Evolutionary conservation across 164 flowering plant genomes (phyloP).

Genomic region (Brasenia schreberi): DNA sequence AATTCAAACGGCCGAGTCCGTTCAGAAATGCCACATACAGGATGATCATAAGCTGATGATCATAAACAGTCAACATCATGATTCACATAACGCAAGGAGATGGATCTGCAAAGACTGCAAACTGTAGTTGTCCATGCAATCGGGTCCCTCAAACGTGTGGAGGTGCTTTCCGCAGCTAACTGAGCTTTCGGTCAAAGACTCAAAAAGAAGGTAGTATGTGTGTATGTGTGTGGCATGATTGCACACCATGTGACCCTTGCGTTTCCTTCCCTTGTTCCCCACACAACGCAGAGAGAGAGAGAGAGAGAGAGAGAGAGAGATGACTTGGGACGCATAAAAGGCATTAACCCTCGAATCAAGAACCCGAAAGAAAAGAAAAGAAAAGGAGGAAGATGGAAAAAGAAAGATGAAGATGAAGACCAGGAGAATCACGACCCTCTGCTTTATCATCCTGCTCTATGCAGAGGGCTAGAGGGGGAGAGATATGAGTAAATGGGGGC

Average conservation of each 20-base stretch:
- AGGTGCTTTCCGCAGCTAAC: background rate
- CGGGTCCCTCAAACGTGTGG: background rate
- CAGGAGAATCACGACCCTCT: background rate
- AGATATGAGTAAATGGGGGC: slow-evolving; percentile 7
- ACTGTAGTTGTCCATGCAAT: too few relatives aligned
- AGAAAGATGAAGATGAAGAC: background rate
- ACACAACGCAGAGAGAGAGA: background rate
- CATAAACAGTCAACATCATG: too few relatives aligned
- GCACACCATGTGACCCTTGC: background rate
- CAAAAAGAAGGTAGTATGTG: too few relatives aligned
- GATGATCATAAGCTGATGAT: too few relatives aligned
- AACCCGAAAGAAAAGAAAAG: background rate
- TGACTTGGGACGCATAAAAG: background rate
- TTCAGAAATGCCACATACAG: too few relatives aligned
- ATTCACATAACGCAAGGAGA: too few relatives aligned
- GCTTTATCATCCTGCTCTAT: background rate
- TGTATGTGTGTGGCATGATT: background rate
- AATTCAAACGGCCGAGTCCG: too few relatives aligned
- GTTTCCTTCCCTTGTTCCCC: background rate
- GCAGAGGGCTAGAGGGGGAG: background rate
- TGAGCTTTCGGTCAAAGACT: background rate
- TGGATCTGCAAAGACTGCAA: too few relatives aligned
- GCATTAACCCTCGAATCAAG: background rate
- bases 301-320: too few relatives aligned
- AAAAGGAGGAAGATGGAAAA: background rate